Evolutionary conservation across 1,139 yeast species (phyloP), one percentile per base, ranked within the genome.

Genomic region (Kodamaea alishanica): DNA sequence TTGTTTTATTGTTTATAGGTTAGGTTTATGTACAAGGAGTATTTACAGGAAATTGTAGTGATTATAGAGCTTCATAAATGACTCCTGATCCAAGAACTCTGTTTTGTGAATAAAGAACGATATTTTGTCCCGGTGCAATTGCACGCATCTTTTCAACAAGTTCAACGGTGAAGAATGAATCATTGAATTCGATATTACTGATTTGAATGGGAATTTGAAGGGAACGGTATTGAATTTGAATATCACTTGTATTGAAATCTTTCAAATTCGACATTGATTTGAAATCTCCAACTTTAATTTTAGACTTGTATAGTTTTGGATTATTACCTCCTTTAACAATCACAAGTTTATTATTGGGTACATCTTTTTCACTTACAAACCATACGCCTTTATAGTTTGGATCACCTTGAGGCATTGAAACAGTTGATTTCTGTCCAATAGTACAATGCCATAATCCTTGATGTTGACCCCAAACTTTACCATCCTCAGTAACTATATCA

Each of bases 361-460:
- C 55, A 31, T 77, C 63, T 55, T 94, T 92, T 26, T 76, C 88
- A 50, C 85, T 74, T 0, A 90, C 89, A 58, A 81, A 87, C 98
- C 98, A 92, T 1, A 77, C 70, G 0, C 98, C 98, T 34, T 75
- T 69, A 47, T 76, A 81, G 6, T 61, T 56, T 0, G 92, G 94
- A 50, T 82, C 79, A 0, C 89, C 92, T 54, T 90, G 97, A 0
- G 96, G 96, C 84, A 89, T 75, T 3, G 86, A 73, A 2, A 88
- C 61, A 1, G 95, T 84, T 26, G 81, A 70, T 46, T 81, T 77
- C 61, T 92, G 98, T 1, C 98, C 98, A 24, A 92, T 80, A 0
- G 99, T 92, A 10, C 89, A 94, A 41, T 85, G 81, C 97, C 98
- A 94, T 22, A 94, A 57, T 0, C 98, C 99, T 32, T 73, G 65